Conservation (phyloP, 1,284 basidiomycete genomes). For the Phylloboletellus chloephorus region DNA sequence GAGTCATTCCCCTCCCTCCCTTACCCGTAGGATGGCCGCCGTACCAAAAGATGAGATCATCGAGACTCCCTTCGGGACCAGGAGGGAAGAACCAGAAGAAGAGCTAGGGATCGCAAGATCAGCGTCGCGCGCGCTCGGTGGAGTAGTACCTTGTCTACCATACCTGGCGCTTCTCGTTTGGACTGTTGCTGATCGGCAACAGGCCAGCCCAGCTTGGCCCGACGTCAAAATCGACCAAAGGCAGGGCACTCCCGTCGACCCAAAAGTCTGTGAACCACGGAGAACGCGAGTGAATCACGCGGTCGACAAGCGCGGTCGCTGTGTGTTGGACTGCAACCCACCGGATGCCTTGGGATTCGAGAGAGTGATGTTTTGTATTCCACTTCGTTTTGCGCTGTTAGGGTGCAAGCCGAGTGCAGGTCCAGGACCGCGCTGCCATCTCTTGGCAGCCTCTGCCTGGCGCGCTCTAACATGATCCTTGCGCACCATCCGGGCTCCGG, state of each 20-base stretch:
- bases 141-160: neutral
- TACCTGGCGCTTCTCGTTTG: slow-evolving; percentile 65
- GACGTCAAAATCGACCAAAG: slow-evolving; percentile 66
- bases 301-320: neutral
- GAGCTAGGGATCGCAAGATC: slow-evolving; percentile 39
- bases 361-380: slow-evolving; percentile 65
- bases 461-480: slow-evolving; percentile 14
- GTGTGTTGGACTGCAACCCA: slow-evolving; percentile 32
- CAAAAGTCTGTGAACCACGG: slow-evolving; percentile 49
- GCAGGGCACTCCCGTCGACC: slow-evolving; percentile 63
- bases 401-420: slow-evolving; percentile 12
- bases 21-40: neutral
- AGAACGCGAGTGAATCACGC: neutral
- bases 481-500: slow-evolving; percentile 19
- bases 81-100: slow-evolving; percentile 89
- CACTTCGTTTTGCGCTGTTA: slow-evolving; percentile 8
- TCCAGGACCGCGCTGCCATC: slow-evolving; percentile 30
- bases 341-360: slow-evolving; percentile 60
- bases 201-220: slow-evolving; percentile 74
- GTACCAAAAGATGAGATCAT: slow-evolving; percentile 72
- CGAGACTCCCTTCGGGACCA: slow-evolving; percentile 60
- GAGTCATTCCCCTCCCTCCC: no score
- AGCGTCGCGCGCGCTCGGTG: neutral
- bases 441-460: slow-evolving; percentile 35
- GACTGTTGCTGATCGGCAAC: slow-evolving; percentile 57